phyloP scores from a whole-genome alignment of 352 stramenopile species.

The Phytophthora pisi region DNA sequence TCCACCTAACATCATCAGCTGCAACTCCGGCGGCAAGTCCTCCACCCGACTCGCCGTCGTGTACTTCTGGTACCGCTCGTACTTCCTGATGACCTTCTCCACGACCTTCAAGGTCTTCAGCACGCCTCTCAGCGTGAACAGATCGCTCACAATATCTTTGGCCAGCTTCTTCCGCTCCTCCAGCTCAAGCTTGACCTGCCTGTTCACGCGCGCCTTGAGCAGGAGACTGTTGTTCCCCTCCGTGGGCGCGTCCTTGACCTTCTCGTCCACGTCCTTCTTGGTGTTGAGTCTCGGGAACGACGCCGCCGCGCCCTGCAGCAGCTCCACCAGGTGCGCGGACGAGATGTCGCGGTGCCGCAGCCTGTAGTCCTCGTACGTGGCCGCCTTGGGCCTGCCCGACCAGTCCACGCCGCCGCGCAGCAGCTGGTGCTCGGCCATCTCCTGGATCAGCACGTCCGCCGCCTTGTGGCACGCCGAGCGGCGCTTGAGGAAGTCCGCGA shows the following conservation, averaged over 20 bases:
- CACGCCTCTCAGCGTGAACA: slow-evolving; percentile 49
- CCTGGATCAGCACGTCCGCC: slow-evolving; percentile 67
- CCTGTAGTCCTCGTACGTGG: slow-evolving; percentile 81
- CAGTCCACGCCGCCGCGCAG: slow-evolving; percentile 68
- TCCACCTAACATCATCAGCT: slow-evolving; percentile 37
- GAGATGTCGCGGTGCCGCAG: slow-evolving; percentile 76
- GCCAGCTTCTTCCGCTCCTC: slow-evolving; percentile 54
- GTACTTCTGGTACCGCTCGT: slow-evolving; percentile 68
- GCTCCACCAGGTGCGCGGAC: slow-evolving; percentile 63
- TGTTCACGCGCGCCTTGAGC: slow-evolving; percentile 52
- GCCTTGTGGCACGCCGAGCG: slow-evolving; percentile 64
- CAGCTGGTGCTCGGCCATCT: slow-evolving; percentile 65
- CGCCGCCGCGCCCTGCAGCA: slow-evolving; percentile 42
- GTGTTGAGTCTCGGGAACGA: slow-evolving; percentile 28
- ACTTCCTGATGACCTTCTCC: slow-evolving; percentile 75
- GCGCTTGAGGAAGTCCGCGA: slow-evolving; percentile 85
- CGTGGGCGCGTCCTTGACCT: slow-evolving; percentile 12
- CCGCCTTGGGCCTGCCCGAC: slow-evolving; percentile 47
- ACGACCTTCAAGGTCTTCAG: slow-evolving; percentile 62
- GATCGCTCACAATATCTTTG: slow-evolving; percentile 57
- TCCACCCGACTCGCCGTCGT: slow-evolving; percentile 50
- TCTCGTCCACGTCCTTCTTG: slow-evolving; percentile 17
- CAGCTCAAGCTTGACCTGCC: slow-evolving; percentile 35
- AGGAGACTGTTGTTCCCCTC: slow-evolving; percentile 54
- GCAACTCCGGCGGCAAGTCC: slow-evolving; percentile 58